Evolutionary conservation across 2,329 filamentous ascomycete species (phyloP), one percentile per base, ranked within the genome.

Genomic region (Chrysoporthe cubensis): DNA sequence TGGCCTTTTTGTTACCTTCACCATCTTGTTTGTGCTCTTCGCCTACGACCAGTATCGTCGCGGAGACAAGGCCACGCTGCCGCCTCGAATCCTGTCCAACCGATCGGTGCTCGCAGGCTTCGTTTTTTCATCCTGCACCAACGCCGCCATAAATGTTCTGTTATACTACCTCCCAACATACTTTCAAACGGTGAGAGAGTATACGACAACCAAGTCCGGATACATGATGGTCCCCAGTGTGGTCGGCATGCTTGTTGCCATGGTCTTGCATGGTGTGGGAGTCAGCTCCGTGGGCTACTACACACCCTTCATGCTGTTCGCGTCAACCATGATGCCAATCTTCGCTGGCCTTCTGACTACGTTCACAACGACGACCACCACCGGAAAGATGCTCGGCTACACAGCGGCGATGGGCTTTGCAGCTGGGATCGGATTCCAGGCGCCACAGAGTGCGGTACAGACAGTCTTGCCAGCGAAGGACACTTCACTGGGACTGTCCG

Each of bases 141-240:
- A 67, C 5, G 48, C 68, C 6, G 58, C 65, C n/a, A 43, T 69
- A n/a, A 62, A 52, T 8, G 58, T 69, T 11, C 57, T 69, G 11
- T 57, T 67, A 16, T 80, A 79, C 71, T 79, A 79, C 69, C 73
- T 81, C 0, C 79, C 80, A 0, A 75, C 80, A 62, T 81, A 79
- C 75, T 80, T 82, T 73, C 78, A 82, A 71, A 74, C 77, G 63
- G 72, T 82, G 62, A 73, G 74, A 59, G 75, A 74, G 14, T 76
- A 73, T 11, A 73, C 71, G 3, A 73, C 78, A 1, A 74, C 76
- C 48, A 70, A 74, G 14, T 74, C 72, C 8, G 78, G 78, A 1
- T 75, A 80, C 26, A 70, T 74, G 42, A 80, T 78, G 65, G 70
- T 82, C 0, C 77, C 81, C 6, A 68, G 77, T n/a, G 73, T 79